Evolutionary conservation across 495 filamentous ascomycete genomes (phyloP).

Genomic region (Lindgomyces ingoldianus): DNA sequence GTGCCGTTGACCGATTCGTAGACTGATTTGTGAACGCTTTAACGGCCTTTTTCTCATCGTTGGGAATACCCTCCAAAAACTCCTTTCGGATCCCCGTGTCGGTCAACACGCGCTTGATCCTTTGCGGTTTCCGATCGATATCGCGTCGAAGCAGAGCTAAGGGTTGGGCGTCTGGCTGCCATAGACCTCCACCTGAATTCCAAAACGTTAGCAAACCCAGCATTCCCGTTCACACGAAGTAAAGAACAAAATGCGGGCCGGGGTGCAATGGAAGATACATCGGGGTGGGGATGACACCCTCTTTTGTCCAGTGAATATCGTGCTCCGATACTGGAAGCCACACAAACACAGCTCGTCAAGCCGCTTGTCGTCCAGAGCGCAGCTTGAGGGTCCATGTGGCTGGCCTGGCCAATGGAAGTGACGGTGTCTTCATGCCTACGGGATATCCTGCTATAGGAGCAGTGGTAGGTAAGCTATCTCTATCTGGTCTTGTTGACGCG

Average conservation of each 20-base stretch:
- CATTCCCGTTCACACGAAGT: neutral
- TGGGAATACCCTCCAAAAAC: slow-evolving; percentile 61
- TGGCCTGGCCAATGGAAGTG: too few species aligned
- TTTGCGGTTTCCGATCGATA: slow-evolving; percentile 67
- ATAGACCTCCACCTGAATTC: slow-evolving; percentile 69
- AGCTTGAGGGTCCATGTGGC: too few species aligned
- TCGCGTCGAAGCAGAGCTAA: slow-evolving; percentile 67
- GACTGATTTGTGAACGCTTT: slow-evolving; percentile 61
- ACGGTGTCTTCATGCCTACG: too few species aligned
- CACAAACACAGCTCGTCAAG: too few species aligned
- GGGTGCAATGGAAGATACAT: neutral
- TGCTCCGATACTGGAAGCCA: too few species aligned
- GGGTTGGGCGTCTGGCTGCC: slow-evolving; percentile 66
- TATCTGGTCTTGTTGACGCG: too few species aligned
- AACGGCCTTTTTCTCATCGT: slow-evolving; percentile 61
- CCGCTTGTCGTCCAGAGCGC: too few species aligned
- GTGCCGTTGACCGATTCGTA: slow-evolving; percentile 66
- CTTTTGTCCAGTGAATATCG: neutral
- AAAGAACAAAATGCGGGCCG: neutral
- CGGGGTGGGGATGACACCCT: neutral
- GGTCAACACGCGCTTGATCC: slow-evolving; percentile 65
- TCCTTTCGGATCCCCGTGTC: slow-evolving; percentile 58
- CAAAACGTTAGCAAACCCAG: slow-evolving; percentile 3
- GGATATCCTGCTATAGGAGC: too few species aligned
- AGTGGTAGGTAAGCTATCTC: too few species aligned